These are phyloP conservation scores for Physocladia obscura DNA, from an alignment of 192 early-diverging fungal species.

Conservation along the genomic window DNA sequence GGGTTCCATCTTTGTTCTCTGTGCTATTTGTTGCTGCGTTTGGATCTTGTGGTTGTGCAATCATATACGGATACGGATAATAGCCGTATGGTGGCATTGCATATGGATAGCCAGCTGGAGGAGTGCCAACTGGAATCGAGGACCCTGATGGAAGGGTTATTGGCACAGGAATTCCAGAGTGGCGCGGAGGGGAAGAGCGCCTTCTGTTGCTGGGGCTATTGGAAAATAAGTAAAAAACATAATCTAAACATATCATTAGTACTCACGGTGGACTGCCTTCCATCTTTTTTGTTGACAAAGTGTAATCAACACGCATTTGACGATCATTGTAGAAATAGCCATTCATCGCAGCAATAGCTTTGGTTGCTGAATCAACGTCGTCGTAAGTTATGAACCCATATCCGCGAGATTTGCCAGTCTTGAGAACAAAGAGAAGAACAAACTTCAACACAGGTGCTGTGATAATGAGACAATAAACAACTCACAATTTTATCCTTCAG, in stretches of 20 bases:
- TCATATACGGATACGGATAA: slow-evolving; percentile 11
- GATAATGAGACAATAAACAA: too few relatives aligned
- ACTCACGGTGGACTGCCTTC: too few relatives aligned
- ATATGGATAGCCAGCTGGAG: slow-evolving; percentile 6
- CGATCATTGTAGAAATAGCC: slow-evolving; percentile 44
- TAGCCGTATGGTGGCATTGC: slow-evolving; percentile 21
- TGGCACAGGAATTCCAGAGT: too few relatives aligned
- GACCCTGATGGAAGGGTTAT: too few relatives aligned
- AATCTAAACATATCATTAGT: too few relatives aligned
- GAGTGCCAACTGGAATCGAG: background rate
- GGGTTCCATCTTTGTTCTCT: background rate
- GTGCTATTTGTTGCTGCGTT: background rate
- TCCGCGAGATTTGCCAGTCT: slow-evolving; percentile 65
- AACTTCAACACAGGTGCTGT: background rate
- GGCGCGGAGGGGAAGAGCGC: background rate
- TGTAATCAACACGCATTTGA: slow-evolving; percentile 46
- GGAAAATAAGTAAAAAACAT: too few relatives aligned
- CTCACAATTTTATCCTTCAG: slow-evolving; percentile 55
- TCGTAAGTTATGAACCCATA: slow-evolving; percentile 70
- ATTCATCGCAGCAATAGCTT: slow-evolving; percentile 62
- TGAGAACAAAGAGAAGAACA: background rate
- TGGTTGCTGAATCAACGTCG: slow-evolving; percentile 47
- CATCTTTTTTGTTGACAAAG: slow-evolving; percentile 44
- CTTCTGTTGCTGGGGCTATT: background rate
- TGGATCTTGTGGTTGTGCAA: background rate